Base-by-base conservation (phyloP, 2,329 filamentous ascomycete genomes). In the Cladosporium sp. region DNA sequence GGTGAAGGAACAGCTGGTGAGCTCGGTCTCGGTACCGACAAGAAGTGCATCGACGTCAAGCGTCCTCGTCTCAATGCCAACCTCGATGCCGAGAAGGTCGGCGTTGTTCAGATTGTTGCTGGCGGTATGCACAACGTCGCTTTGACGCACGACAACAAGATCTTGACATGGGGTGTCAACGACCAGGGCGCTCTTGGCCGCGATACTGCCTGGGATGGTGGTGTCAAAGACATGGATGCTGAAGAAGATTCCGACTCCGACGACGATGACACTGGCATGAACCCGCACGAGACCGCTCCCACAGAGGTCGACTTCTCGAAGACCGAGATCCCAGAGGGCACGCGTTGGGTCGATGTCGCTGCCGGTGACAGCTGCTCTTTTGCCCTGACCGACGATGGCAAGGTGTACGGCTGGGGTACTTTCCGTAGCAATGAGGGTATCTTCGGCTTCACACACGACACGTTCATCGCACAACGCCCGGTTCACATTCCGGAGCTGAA, bases 91-190 rank as follows among this genome's bases (percentile, higher is more conserved):
- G 76, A 81, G 61, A 76, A 76, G 38, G 81, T 86, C 56, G 84
- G 85, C 47, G 84, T 94, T 37, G 89, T 94, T 2, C 85, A 89
- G 73, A 75, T 95, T 59, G 86, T 88, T 52, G 86, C 87, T 61
- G 90, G 90, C 61, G 90, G 89, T 59, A 93, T 95, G 89, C 90
- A 95, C 74, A 86, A 82, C 55, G 79, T 88, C 62, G 89, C 87
- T 3, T 76, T 94, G 55, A 93, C 90, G 51, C 82, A 86, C 65
- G 88, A 93, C 73, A 90, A 92, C 78, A 87, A 86, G 75, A 88
- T 95, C 65, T 77, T 91, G 56, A 92, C 89, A 28, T 95, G 90
- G 90, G 90, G 90, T 56, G 90, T 94, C 66, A 94, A 94, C 70
- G 90, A 95, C 69, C 86, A 92, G 69, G 88, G 88, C 63, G 89